Percentiles rank a stretch among this genome's conserved stretches.
phyloP scores from a whole-genome alignment of 352 stramenopile genomes.

The Phytophthora macrochlamydospora region DNA sequence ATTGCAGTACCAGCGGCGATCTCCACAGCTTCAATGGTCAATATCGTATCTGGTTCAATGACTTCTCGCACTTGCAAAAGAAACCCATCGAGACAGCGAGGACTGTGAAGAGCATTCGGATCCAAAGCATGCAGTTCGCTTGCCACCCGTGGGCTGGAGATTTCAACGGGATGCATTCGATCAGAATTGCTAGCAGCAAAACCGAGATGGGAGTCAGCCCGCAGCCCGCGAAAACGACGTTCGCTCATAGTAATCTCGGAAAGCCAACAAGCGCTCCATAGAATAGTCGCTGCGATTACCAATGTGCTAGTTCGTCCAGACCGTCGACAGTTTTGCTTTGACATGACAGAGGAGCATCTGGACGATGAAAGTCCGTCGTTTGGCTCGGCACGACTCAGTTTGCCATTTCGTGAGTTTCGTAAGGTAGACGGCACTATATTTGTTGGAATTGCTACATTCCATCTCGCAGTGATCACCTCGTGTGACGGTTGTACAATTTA shows the following conservation, averaged over 20 bases:
- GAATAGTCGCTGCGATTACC: too few species aligned
- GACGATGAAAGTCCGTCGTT: too few species aligned
- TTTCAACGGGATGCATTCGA: slow-evolving; percentile 23
- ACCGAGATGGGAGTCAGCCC: slow-evolving; percentile 7
- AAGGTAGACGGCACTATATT: too few species aligned
- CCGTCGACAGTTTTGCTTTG: too few species aligned
- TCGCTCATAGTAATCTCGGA: not conserved
- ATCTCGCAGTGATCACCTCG: too few species aligned
- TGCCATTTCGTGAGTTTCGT: too few species aligned
- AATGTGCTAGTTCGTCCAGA: too few species aligned
- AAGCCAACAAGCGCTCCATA: too few species aligned
- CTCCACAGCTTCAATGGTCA: not conserved
- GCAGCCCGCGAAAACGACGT: not conserved
- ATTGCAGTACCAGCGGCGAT: not conserved
- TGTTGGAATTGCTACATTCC: too few species aligned
- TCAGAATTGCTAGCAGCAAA: not conserved
- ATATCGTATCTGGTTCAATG: not conserved
- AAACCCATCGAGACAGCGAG: not conserved
- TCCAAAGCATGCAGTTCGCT: slow-evolving; percentile 6
- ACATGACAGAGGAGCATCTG: too few species aligned
- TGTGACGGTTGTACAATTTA: too few species aligned
- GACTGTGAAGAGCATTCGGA: not conserved
- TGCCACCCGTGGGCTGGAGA: slow-evolving; percentile 6
- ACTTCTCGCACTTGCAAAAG: not conserved
- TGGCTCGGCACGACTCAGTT: too few species aligned